Evolutionary conservation across 1,284 basidiomycete genomes (phyloP).

Genomic region (Ustilago cynodontis): DNA sequence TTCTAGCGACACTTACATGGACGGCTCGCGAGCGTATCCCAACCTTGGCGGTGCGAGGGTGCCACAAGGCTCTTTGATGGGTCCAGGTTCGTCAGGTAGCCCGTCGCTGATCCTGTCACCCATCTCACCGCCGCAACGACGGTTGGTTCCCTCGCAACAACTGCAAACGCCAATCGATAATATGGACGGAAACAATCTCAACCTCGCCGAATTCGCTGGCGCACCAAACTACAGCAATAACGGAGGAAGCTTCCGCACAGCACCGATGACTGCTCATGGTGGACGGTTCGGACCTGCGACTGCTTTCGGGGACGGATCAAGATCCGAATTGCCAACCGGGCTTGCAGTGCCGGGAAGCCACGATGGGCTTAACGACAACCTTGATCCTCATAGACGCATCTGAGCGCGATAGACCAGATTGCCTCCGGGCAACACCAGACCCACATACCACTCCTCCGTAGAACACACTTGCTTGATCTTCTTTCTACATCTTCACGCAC

Average conservation of each 20-base stretch:
- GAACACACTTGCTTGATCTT: not conserved
- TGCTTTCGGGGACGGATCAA: conserved; percentile 11
- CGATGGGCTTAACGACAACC: not conserved
- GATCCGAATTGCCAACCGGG: conserved; percentile 26
- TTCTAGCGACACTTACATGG: conserved; percentile 14
- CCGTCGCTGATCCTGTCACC: conserved; percentile 9
- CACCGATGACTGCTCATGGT: not conserved
- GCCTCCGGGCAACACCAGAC: not conserved
- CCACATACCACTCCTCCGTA: not conserved
- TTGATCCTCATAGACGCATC: conserved; percentile 23
- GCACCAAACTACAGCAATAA: conserved; percentile 2
- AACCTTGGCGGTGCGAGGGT: not conserved
- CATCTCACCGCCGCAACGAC: conserved; percentile 17
- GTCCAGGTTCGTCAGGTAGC: conserved; percentile 5
- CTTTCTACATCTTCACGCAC: not conserved
- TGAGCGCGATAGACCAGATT: not conserved
- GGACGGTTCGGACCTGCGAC: conserved; percentile 5
- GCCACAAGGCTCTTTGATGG: conserved; percentile 8
- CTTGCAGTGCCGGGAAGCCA: conserved; percentile 15
- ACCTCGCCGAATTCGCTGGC: not conserved
- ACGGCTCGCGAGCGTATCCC: conserved; percentile 12
- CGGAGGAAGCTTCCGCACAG: conserved; percentile 12
- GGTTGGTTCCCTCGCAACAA: conserved; percentile 36
- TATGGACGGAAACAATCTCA: conserved; percentile 15
- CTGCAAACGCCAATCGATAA: conserved; percentile 17